Conservation (phyloP, 1,284 basidiomycete genomes). For the Psilocybe mexicana region DNA sequence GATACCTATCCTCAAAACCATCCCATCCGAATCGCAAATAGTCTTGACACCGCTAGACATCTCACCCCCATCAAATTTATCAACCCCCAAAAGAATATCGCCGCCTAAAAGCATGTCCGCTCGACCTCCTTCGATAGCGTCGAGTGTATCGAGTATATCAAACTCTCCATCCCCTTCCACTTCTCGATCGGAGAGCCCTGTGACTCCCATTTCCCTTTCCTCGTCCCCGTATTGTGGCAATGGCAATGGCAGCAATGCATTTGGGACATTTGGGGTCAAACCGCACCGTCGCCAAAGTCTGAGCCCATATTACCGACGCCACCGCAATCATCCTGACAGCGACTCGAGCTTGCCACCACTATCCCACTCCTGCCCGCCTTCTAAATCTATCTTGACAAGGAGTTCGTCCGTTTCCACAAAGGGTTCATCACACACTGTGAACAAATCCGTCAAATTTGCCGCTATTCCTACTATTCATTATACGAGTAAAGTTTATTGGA, state of each 20-base stretch:
- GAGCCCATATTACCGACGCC: constrained; percentile 14
- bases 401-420: constrained; percentile 43
- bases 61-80: constrained; percentile 13
- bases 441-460: constrained; percentile 53
- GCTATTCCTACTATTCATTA: constrained; percentile 50
- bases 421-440: constrained; percentile 30
- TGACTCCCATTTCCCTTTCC: constrained; percentile 27
- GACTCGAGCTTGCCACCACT: constrained; percentile 22
- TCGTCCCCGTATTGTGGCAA: constrained; percentile 15
- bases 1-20: constrained; percentile 29
- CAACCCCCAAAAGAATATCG: constrained; percentile 21
- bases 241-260: constrained; percentile 1
- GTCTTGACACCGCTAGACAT: constrained; percentile 22
- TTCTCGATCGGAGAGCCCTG: constrained; percentile 28
- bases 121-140: constrained; percentile 27
- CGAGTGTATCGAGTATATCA: constrained; percentile 26
- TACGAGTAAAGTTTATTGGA: constrained; percentile 32
- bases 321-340: constrained; percentile 14
- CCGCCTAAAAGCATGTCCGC: constrained; percentile 18
- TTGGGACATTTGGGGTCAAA: too few relatives aligned
- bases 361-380: constrained; percentile 33
- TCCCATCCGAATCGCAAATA: constrained; percentile 31
- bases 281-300: constrained; percentile 16
- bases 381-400: constrained; percentile 43
- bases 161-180: constrained; percentile 30